Percentiles rank a stretch among this genome's conserved stretches.
These are phyloP conservation scores for Xerocomus brunneocitrinus DNA, from an alignment of 768 basidiomycete genomes.

Conservation along the genomic window DNA sequence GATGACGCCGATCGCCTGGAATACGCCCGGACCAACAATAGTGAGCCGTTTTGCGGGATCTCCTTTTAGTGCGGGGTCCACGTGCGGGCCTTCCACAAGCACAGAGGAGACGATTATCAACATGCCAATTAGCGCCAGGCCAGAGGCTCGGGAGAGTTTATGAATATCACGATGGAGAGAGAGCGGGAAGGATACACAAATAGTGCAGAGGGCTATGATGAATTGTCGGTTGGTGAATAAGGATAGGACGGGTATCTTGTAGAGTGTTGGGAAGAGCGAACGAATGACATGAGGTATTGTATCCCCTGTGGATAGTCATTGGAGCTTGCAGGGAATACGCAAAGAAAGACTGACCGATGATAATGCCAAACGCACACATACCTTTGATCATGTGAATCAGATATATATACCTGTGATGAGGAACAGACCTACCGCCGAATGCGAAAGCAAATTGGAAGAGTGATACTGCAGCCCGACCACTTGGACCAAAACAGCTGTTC, in stretches of 20 bases:
- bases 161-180: slow-evolving; percentile 97
- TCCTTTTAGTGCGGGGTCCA: slow-evolving; percentile 70
- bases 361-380: slow-evolving; percentile 98
- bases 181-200: slow-evolving; percentile 88
- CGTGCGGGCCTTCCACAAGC: slow-evolving; percentile 75
- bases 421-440: slow-evolving; percentile 68
- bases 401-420: not conserved
- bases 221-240: slow-evolving; percentile 84
- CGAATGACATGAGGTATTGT: slow-evolving; percentile 94
- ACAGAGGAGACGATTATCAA: slow-evolving; percentile 86
- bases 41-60: slow-evolving; percentile 71
- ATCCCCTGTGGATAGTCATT: slow-evolving; percentile 53
- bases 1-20: slow-evolving; percentile 97
- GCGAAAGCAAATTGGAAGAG: slow-evolving; percentile 98
- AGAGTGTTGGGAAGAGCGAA: slow-evolving; percentile 69
- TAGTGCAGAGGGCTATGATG: slow-evolving; percentile 82
- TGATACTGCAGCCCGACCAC: slow-evolving; percentile 90
- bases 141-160: slow-evolving; percentile 90
- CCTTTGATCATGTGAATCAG: slow-evolving; percentile 42
- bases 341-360: slow-evolving; percentile 51
- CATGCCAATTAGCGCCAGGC: slow-evolving; percentile 91
- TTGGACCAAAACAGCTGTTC: slow-evolving; percentile 86
- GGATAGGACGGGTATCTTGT: slow-evolving; percentile 65
- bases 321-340: not conserved
- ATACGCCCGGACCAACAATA: slow-evolving; percentile 72